Conservation (phyloP, 139 green algal genomes). For the Tetraselmis striata region DNA sequence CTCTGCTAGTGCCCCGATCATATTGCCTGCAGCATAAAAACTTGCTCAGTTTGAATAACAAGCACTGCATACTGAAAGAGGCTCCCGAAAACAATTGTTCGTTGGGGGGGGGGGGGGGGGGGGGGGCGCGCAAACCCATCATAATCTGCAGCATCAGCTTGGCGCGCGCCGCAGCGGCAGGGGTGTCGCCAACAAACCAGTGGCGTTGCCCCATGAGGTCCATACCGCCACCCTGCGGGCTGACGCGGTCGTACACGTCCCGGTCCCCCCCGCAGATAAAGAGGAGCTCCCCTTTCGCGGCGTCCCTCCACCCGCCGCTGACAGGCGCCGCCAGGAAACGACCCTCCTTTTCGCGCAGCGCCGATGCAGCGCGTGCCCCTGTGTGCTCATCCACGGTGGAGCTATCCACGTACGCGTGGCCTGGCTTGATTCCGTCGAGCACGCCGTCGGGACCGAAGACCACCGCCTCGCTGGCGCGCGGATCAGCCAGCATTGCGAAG, state of each 20-base stretch:
- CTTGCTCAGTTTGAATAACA: too few species aligned
- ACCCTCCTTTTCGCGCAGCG: not conserved
- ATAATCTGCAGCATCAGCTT: conserved; percentile 26
- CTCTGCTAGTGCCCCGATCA: conserved; percentile 13
- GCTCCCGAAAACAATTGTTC: too few species aligned
- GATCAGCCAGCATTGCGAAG: conserved; percentile 3
- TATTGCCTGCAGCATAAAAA: too few species aligned
- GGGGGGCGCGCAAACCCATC: too few species aligned
- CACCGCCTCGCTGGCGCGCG: not conserved
- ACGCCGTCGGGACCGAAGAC: not conserved
- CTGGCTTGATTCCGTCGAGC: conserved; percentile 1
- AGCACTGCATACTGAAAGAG: too few species aligned
- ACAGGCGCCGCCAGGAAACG: conserved; percentile 21
- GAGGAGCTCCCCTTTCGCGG: conserved; percentile 13
- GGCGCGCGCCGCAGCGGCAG: conserved; percentile 4
- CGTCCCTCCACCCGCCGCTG: conserved; percentile 16
- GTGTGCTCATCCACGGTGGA: conserved; percentile 1
- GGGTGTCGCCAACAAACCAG: conserved; percentile 8
- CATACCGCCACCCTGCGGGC: not conserved
- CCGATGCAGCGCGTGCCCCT: not conserved
- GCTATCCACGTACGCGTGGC: not conserved
- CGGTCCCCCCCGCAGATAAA: conserved; percentile 11
- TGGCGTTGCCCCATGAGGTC: conserved; percentile 10
- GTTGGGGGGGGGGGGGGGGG: too few species aligned
- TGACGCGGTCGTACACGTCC: conserved; percentile 7